Conservation (phyloP, 1,284 basidiomycete species). For the Puccinia horiana region DNA sequence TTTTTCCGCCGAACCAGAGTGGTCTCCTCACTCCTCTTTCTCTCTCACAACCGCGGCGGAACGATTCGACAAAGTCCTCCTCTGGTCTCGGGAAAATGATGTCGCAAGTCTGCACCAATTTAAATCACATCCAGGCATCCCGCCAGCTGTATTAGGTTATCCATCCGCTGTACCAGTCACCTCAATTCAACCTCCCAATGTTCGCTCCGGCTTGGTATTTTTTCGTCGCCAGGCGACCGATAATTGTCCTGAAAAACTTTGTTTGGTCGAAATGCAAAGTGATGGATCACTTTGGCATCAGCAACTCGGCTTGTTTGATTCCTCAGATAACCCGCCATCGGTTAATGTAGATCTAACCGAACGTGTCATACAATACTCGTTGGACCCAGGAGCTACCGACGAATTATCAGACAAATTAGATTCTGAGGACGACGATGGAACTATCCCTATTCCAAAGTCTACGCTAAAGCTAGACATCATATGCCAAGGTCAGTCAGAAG, state of each 20-base stretch:
- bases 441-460: neutral
- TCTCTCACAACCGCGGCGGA: neutral
- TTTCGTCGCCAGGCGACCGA: neutral
- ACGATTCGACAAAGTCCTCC: slow-evolving; percentile 7
- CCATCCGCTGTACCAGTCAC: slow-evolving; percentile 13
- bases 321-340: neutral
- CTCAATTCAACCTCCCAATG: neutral
- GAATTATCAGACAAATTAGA: neutral
- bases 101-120: slow-evolving; percentile 17
- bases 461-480: neutral
- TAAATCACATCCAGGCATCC: slow-evolving; percentile 1
- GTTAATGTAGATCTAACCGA: neutral
- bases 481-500: slow-evolving; percentile 12
- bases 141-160: slow-evolving; percentile 5
- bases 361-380: neutral
- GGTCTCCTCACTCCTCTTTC: neutral
- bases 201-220: neutral
- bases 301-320: neutral
- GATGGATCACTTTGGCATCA: slow-evolving; percentile 42
- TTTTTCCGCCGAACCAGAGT: slow-evolving; percentile 20
- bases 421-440: neutral
- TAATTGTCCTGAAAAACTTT: neutral
- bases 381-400: neutral
- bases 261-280: slow-evolving; percentile 15
- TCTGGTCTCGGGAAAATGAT: slow-evolving; percentile 42